Evolutionary conservation across 139 green algal species (phyloP).

Genomic region (Chlorella sp.): DNA sequence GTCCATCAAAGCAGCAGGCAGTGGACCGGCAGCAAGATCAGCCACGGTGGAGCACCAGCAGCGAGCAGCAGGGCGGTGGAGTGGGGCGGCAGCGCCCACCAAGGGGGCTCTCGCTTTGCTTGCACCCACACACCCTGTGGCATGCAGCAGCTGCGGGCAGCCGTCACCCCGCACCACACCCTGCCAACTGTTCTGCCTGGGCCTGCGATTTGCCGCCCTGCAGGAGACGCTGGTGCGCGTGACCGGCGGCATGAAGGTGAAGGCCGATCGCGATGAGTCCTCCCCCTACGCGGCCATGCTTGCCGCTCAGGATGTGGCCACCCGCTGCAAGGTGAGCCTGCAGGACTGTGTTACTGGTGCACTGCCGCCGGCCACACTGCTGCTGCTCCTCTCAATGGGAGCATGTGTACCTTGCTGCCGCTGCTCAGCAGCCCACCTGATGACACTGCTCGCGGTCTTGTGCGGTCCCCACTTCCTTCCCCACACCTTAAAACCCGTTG

Average conservation of each 20-base stretch:
- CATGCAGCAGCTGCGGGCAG: too few species aligned
- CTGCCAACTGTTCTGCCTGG: not conserved
- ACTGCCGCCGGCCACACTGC: not conserved
- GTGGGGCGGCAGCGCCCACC: too few species aligned
- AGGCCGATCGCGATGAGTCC: slow-evolving; percentile 99
- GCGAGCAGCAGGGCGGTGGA: too few species aligned
- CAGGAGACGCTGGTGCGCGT: slow-evolving; percentile 95
- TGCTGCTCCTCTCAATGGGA: not conserved
- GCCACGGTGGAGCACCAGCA: too few species aligned
- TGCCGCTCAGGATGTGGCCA: slow-evolving; percentile 98
- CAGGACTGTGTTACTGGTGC: not conserved
- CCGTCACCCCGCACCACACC: not conserved
- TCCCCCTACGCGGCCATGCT: slow-evolving; percentile 99
- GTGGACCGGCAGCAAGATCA: too few species aligned
- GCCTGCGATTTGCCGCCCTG: not conserved
- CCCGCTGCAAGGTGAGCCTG: slow-evolving; percentile 93
- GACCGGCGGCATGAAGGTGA: slow-evolving; percentile 99
- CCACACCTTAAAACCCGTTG: not conserved
- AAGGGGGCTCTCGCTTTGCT: too few species aligned
- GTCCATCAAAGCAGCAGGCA: too few species aligned
- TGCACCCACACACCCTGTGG: too few species aligned
- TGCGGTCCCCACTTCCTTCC: too few species aligned
- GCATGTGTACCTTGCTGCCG: too few species aligned
- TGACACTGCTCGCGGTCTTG: too few species aligned
- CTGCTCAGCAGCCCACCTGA: too few species aligned